Evolutionary conservation across 2,329 filamentous ascomycete genomes (phyloP), one percentile per base, ranked within the genome.

Genomic region (Fusarium sp.): DNA sequence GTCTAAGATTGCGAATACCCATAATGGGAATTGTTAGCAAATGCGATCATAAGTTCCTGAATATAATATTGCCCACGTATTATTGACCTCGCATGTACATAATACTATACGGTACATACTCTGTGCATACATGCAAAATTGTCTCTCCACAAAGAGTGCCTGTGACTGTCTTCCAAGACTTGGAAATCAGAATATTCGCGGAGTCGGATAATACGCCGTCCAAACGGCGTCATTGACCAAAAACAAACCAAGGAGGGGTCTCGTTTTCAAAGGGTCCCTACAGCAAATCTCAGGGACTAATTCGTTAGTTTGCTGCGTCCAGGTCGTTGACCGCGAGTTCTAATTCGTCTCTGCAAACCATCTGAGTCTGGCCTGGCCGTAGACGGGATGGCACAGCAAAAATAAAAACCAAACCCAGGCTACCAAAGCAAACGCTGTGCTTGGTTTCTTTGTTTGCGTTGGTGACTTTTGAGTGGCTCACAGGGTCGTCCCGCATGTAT

Each of bases 401-500:
- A 51, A 42, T 38, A 63, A 39, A 56, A 35, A n/a, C 48, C 22
- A 48, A 28, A 28, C 24, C 18, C 42, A 20, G n/a, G n/a, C n/a
- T n/a, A 28, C 45, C 12, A 49, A n/a, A 48, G 0, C 28, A 44
- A 72, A 73, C 28, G 26, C 38, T n/a, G 28, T 49, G 38, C 41
- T 60, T 65, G 44, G 56, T 49, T 39, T 45, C 55, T 69, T 66
- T 64, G 66, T 70, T 70, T 65, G 66, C 26, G 59, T 56, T 74
- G 66, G 51, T 72, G 58, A 54, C 47, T 38, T 44, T 47, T 55
- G 56, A 39, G 44, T 60, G 60, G 55, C 36, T 70, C 44, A 39
- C 57, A 74, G 67, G 71, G 58, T 65, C 59, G 61, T 74, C 66
- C 71, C 66, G 44, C 55, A 72, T 31, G 68, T 69, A 69, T 56